Conservation (phyloP, 2,329 filamentous ascomycete species). For the Hortaea sp. region DNA sequence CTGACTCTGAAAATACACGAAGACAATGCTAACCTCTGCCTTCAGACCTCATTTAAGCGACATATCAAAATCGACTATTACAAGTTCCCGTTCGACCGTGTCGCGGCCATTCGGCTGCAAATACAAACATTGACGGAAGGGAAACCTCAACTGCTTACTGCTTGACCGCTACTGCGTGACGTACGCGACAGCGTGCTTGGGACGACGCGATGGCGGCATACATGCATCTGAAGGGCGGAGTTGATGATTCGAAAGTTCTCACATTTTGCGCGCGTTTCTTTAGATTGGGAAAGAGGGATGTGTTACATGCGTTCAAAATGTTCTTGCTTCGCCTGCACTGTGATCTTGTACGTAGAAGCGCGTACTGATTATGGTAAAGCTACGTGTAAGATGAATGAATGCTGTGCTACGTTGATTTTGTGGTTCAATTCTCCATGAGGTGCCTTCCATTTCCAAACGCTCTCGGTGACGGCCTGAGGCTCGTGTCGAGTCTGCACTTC, state of each 20-base stretch:
- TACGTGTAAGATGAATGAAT: neutral
- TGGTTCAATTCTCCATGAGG: too few species aligned
- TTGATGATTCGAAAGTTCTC: conserved; percentile 17
- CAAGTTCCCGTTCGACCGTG: conserved; percentile 14
- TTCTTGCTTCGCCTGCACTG: conserved; percentile 22
- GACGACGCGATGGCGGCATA: conserved; percentile 13
- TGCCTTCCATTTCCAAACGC: too few species aligned
- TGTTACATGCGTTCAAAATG: conserved; percentile 20
- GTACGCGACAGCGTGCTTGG: conserved; percentile 1
- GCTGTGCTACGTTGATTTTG: neutral
- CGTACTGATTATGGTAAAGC: conserved; percentile 6
- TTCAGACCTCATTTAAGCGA: conserved; percentile 30
- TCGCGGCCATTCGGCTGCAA: conserved; percentile 6
- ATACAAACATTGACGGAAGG: neutral
- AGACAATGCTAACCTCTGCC: neutral
- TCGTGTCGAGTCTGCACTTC: neutral
- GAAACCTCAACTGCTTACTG: neutral
- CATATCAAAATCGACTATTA: conserved; percentile 7
- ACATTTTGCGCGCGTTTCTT: conserved; percentile 13
- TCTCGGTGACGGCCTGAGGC: too few species aligned
- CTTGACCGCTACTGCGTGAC: conserved; percentile 1
- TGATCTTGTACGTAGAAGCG: conserved; percentile 23
- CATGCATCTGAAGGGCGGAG: conserved; percentile 18
- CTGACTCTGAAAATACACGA: too few species aligned
- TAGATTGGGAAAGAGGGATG: conserved; percentile 15